Base-by-base conservation (phyloP, 2,329 filamentous ascomycete genomes). In the Cordyceps cateniannulata region DNA sequence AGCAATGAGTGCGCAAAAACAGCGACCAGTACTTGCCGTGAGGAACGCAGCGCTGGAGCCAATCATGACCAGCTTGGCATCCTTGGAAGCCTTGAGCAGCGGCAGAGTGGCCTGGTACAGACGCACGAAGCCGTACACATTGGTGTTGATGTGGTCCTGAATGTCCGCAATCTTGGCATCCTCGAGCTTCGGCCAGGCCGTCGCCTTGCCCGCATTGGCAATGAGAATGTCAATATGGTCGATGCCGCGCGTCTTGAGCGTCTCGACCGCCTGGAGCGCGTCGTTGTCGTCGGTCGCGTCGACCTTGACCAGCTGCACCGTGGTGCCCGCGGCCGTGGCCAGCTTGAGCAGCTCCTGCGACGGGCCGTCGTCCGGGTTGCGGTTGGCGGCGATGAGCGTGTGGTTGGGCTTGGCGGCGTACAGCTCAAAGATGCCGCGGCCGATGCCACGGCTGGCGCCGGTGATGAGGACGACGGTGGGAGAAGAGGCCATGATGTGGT, bases 341-440 rank as follows among this genome's bases (percentile, higher is more conserved):
- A 82, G 68, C 1, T 67, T 59, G 1, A 54, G 44, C n/a, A 80
- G 71, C 1, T 67, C 63, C 24, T 66, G 60, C 0, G 73, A 71
- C 1, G 65, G 66, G 0, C 68, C 24, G n/a, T 67, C 61, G 3
- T 42, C 32, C 8, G 70, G 68, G 63, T 76, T 62, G 12, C 77
- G 74, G 52, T 73, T 72, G 2, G 67, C 70, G 24, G 76, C 76
- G 20, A 78, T 75, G 51, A 76, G 67, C 6, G 67, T 81, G 71
- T 88, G 82, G 72, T 87, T 83, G 66, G 83, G 79, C 47, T 80
- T 77, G n/a, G 77, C 73, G 1, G 79, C 71, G 63, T 74, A 77
- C 9, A 64, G 68, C 51, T 69, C 60, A 2, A 74, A 49, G 4
- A 78, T 65, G 0, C 70, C 73, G 24, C 63, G 63, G 3, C 76